phyloP scores from a whole-genome alignment of 164 flowering plant species.

The Aristolochia fimbriata region DNA sequence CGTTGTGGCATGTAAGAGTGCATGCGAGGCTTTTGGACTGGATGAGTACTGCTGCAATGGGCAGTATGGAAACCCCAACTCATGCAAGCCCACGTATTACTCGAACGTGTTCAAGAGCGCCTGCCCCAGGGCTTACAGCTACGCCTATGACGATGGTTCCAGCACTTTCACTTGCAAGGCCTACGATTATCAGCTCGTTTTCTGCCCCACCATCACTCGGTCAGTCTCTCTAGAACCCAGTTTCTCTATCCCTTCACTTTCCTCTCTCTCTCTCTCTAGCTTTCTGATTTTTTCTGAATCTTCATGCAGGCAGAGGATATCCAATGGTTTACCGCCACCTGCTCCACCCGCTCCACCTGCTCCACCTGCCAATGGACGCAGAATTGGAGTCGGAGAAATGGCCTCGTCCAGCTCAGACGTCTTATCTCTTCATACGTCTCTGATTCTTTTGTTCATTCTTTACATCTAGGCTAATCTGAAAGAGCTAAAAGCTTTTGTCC shows the following conservation, averaged over 20 bases:
- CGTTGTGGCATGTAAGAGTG: conserved; percentile 79
- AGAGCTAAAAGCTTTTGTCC: neutral
- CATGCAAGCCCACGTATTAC: conserved; percentile 62
- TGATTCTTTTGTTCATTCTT: conserved; percentile 12
- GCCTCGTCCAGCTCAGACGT: conserved; percentile 13
- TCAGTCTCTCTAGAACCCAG: too few relatives aligned
- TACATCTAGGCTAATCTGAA: conserved; percentile 6
- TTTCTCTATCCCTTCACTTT: too few relatives aligned
- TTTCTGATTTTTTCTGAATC: too few relatives aligned
- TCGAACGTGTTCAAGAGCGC: conserved; percentile 64
- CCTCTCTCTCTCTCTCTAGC: too few relatives aligned
- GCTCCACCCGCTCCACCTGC: conserved; percentile 5
- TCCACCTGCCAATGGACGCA: conserved; percentile 7
- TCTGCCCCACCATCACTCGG: conserved; percentile 39
- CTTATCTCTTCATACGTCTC: conserved; percentile 8
- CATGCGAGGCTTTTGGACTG: conserved; percentile 66
- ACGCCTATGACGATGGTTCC: conserved; percentile 74
- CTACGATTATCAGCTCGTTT: conserved; percentile 42
- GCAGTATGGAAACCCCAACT: conserved; percentile 54
- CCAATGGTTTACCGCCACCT: conserved; percentile 1
- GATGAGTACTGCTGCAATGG: conserved; percentile 84
- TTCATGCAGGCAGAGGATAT: conserved; percentile 15
- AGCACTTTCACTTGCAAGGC: conserved; percentile 88
- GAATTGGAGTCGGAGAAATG: conserved; percentile 13
- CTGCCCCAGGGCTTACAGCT: conserved; percentile 78